Conservation (phyloP, 208 protist species). For the Trypanosoma lewisi region DNA sequence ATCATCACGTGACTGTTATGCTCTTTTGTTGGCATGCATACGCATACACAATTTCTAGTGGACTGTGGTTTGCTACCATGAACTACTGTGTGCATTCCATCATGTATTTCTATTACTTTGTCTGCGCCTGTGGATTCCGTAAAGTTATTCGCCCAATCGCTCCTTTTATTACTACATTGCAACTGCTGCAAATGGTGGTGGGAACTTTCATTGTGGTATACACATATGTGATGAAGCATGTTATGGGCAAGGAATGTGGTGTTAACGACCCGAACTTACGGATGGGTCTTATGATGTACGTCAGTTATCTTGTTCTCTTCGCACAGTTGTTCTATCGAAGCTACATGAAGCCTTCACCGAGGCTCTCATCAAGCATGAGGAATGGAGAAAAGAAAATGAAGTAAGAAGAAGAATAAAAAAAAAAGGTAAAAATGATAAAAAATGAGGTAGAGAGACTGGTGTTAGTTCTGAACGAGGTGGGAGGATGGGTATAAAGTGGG, state of each 20-base stretch:
- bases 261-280: constrained; percentile 43
- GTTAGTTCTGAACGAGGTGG: no score
- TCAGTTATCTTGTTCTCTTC: constrained; percentile 91
- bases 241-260: constrained; percentile 25
- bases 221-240: constrained; percentile 29
- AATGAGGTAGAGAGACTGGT: constrained; percentile 13
- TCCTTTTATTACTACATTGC: constrained; percentile 76
- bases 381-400: constrained; percentile 26
- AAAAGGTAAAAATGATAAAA: not conserved
- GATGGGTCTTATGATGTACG: constrained; percentile 86
- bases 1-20: constrained; percentile 92
- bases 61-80: constrained; percentile 84
- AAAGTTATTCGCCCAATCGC: constrained; percentile 66
- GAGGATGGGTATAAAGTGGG: not conserved
- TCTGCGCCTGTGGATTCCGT: constrained; percentile 50
- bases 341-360: constrained; percentile 43
- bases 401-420: constrained; percentile 25
- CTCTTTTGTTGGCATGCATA: constrained; percentile 92
- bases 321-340: constrained; percentile 75
- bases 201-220: constrained; percentile 72
- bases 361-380: not conserved
- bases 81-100: constrained; percentile 92
- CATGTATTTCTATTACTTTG: constrained; percentile 94
- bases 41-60: constrained; percentile 33
- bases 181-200: constrained; percentile 92